Evolutionary conservation across 768 basidiomycete species (phyloP).

Genomic region (Guyanaporus albipodus): DNA sequence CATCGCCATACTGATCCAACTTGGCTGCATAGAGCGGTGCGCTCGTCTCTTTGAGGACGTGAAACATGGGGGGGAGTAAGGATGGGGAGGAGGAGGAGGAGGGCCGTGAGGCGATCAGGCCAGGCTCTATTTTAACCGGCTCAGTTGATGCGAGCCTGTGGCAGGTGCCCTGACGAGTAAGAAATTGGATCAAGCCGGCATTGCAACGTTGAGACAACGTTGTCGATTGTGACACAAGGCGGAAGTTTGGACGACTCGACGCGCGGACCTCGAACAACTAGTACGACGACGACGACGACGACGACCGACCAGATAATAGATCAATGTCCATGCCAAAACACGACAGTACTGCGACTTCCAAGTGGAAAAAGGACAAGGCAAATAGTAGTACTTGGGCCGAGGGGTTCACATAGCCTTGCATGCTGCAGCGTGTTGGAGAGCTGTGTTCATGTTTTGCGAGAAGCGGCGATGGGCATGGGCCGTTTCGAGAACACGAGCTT

Average conservation of each 20-base stretch:
- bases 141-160: neutral
- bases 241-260: conserved; percentile 14
- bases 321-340: too few species aligned
- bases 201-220: conserved; percentile 33
- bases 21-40: conserved; percentile 22
- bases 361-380: too few species aligned
- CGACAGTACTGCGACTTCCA: too few species aligned
- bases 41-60: conserved; percentile 20
- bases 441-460: conserved; percentile 13
- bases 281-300: neutral
- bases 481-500: conserved; percentile 83
- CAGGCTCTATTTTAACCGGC: conserved; percentile 21
- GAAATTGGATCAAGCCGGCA: conserved; percentile 9
- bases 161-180: conserved; percentile 11
- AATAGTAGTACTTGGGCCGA: too few species aligned
- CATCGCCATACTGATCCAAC: conserved; percentile 27
- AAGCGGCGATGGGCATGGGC: conserved; percentile 64
- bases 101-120: too few species aligned
- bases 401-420: conserved; percentile 8
- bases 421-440: conserved; percentile 17
- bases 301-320: too few species aligned
- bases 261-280: conserved; percentile 6
- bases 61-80: conserved; percentile 8
- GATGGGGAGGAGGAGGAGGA: neutral
- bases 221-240: conserved; percentile 14